phyloP scores from a whole-genome alignment of 2,329 filamentous ascomycete genomes.

The Pseudodiploospora longispora region DNA sequence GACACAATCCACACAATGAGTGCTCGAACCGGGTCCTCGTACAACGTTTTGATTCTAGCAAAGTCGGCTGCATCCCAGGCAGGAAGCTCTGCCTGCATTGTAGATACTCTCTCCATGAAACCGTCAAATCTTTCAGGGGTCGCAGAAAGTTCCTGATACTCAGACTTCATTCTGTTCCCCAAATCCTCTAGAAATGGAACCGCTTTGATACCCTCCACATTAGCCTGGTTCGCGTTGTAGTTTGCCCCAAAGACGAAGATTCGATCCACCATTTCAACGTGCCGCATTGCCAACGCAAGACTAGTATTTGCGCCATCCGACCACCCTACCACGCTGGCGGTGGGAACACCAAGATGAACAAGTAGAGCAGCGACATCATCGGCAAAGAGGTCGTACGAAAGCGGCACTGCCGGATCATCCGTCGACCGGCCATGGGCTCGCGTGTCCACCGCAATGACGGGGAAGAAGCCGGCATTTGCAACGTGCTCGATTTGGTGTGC shows the following conservation, averaged over 20 bases:
- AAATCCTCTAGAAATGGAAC: background rate
- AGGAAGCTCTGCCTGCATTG: background rate
- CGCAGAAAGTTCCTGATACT: background rate
- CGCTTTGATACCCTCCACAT: background rate
- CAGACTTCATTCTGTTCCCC: background rate
- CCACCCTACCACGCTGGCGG: background rate
- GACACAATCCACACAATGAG: background rate
- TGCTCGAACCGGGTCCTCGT: background rate
- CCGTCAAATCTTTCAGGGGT: background rate
- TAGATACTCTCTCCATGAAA: background rate
- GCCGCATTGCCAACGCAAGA: constrained; percentile 1
- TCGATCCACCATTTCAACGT: background rate
- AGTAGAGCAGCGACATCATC: background rate
- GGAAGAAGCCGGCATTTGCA: background rate
- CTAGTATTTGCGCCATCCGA: constrained; percentile 4
- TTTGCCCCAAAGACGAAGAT: constrained; percentile 2
- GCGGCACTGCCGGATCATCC: background rate
- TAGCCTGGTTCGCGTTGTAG: constrained; percentile 1
- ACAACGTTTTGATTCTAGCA: background rate
- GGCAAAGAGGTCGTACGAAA: background rate
- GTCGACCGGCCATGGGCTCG: background rate
- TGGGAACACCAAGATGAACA: background rate
- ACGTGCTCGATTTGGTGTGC: constrained; percentile 1
- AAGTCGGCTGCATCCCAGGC: background rate
- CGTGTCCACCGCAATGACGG: background rate